phyloP scores from a whole-genome alignment of 306 rosid species.

The Cucurbita argyrosperma region DNA sequence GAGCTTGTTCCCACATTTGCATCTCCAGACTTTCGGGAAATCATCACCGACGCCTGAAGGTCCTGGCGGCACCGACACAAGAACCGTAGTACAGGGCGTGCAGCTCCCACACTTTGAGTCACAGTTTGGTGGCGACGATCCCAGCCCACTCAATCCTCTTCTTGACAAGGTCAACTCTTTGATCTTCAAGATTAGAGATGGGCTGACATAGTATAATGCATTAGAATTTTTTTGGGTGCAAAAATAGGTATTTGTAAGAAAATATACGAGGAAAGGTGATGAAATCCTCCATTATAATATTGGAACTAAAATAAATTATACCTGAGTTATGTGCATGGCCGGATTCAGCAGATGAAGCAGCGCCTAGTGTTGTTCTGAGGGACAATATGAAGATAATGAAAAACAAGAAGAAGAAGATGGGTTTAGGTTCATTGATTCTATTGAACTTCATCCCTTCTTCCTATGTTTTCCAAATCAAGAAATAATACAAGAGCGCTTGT shows the following conservation, averaged over 20 bases:
- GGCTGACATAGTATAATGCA: background rate
- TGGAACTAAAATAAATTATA: no score
- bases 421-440: no score
- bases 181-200: slow-evolving; percentile 1
- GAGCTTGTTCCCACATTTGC: slow-evolving; percentile 84
- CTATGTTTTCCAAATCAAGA: no score
- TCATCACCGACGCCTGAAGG: slow-evolving; percentile 66
- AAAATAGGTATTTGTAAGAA: no score
- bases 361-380: slow-evolving; percentile 31
- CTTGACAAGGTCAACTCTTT: slow-evolving; percentile 5
- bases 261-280: no score
- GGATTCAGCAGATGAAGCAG: slow-evolving; percentile 22
- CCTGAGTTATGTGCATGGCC: background rate
- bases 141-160: slow-evolving; percentile 53
- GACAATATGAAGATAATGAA: background rate
- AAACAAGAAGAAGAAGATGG: no score
- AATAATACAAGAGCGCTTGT: no score
- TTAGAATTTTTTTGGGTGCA: no score
- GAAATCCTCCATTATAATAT: no score
- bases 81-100: slow-evolving; percentile 73
- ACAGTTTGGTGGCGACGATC: slow-evolving; percentile 87
- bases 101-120: slow-evolving; percentile 62
- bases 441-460: no score
- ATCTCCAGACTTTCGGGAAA: slow-evolving; percentile 97
- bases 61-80: slow-evolving; percentile 82